These are phyloP conservation scores for Passalora sequoiae DNA, from an alignment of 2,329 filamentous ascomycete species.

Conservation along the genomic window DNA sequence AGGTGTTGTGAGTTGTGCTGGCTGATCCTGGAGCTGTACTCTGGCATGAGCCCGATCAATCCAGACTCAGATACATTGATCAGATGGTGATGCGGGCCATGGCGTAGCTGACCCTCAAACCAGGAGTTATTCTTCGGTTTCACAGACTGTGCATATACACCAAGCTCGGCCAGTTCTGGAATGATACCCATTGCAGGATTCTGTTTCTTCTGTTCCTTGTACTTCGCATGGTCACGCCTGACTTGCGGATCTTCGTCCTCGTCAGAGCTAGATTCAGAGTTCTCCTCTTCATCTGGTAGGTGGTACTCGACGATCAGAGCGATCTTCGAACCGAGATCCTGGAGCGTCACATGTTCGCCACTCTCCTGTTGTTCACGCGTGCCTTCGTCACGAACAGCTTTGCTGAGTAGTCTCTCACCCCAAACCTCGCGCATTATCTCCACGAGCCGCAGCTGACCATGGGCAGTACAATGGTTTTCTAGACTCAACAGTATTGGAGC, in stretches of 20 bases:
- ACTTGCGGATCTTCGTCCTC: slow-evolving; percentile 30
- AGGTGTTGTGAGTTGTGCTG: slow-evolving; percentile 59
- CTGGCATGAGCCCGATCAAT: slow-evolving; percentile 49
- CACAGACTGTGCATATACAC: slow-evolving; percentile 65
- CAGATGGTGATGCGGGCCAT: slow-evolving; percentile 57
- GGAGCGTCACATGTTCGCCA: slow-evolving; percentile 54
- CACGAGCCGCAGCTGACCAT: slow-evolving; percentile 58
- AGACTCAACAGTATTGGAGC: slow-evolving; percentile 61
- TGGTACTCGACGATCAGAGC: slow-evolving; percentile 65
- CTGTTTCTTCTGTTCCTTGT: slow-evolving; percentile 51
- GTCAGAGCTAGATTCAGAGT: slow-evolving; percentile 32
- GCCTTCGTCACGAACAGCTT: slow-evolving; percentile 53
- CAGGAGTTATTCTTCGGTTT: slow-evolving; percentile 63
- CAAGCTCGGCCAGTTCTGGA: slow-evolving; percentile 60
- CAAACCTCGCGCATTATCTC: slow-evolving; percentile 62
- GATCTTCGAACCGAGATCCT: slow-evolving; percentile 58
- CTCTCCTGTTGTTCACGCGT: slow-evolving; percentile 50
- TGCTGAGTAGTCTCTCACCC: slow-evolving; percentile 55
- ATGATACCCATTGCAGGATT: slow-evolving; percentile 49
- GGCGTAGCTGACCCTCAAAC: slow-evolving; percentile 50
- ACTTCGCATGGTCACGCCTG: slow-evolving; percentile 49
- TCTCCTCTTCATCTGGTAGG: slow-evolving; percentile 48
- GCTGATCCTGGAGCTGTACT: slow-evolving; percentile 46
- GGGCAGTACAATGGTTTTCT: slow-evolving; percentile 60
- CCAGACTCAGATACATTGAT: slow-evolving; percentile 66